phyloP scores from a whole-genome alignment of 352 stramenopile genomes.

The Phytophthora litchii region DNA sequence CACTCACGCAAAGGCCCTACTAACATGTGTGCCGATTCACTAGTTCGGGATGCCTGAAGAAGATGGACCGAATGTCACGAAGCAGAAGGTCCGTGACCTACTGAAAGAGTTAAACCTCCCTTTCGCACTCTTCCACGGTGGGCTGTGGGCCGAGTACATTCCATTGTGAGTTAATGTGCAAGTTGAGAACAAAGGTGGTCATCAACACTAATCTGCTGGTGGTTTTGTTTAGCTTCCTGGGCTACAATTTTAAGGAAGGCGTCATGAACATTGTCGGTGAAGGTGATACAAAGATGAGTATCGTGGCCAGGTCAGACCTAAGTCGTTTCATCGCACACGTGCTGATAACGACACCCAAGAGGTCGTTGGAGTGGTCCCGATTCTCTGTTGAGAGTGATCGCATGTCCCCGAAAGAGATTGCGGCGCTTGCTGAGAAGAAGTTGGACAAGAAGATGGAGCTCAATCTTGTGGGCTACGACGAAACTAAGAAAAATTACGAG shows the following conservation, averaged over 20 bases:
- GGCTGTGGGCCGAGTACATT: constrained; percentile 27
- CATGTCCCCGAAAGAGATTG: constrained; percentile 26
- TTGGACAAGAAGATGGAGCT: constrained; percentile 35
- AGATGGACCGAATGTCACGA: constrained; percentile 26
- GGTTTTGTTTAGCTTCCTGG: constrained; percentile 12
- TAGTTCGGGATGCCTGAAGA: constrained; percentile 4
- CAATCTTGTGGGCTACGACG: constrained; percentile 20
- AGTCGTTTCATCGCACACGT: constrained; percentile 30
- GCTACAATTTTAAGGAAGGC: constrained; percentile 25
- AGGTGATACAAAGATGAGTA: constrained; percentile 26
- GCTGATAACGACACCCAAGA: constrained; percentile 13
- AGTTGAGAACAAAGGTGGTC: not conserved
- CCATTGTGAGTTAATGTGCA: not conserved
- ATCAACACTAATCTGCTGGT: not conserved
- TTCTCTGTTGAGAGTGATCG: constrained; percentile 28
- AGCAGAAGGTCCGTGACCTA: constrained; percentile 24
- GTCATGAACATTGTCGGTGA: constrained; percentile 20
- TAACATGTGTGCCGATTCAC: not conserved
- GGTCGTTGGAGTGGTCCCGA: constrained; percentile 19
- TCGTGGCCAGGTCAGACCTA: constrained; percentile 23
- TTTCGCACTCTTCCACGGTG: constrained; percentile 27
- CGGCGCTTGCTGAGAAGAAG: constrained; percentile 28
- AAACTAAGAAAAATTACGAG: constrained; percentile 28
- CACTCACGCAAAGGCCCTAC: not conserved
- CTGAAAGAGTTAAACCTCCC: constrained; percentile 35